Percentiles rank a stretch among this genome's conserved stretches.
These are phyloP conservation scores for Cystofilobasidium macerans DNA, from an alignment of 768 basidiomycete genomes.

Conservation along the genomic window DNA sequence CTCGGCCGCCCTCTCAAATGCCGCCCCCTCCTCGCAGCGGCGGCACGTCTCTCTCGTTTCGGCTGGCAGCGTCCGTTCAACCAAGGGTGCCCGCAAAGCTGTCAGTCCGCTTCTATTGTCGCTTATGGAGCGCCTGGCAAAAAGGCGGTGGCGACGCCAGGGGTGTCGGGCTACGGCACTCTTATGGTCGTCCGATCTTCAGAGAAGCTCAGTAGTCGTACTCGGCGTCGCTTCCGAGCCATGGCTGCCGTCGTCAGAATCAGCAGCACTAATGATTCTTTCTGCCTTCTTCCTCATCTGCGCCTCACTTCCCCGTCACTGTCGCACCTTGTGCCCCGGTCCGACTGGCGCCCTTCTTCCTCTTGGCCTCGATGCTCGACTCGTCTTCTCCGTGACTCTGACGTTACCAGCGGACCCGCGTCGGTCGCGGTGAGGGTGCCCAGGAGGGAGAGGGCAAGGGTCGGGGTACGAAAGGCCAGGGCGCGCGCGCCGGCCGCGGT, in stretches of 20 bases:
- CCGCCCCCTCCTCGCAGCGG: no score
- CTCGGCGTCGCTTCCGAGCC: no score
- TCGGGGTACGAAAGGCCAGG: slow-evolving; percentile 90
- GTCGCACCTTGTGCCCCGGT: no score
- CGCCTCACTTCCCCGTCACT: no score
- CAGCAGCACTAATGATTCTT: no score
- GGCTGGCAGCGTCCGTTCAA: not conserved
- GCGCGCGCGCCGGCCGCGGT: slow-evolving; percentile 77
- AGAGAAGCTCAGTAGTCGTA: no score
- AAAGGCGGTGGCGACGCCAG: no score
- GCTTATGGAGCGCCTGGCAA: no score
- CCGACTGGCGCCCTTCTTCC: not conserved
- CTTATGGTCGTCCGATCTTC: not conserved
- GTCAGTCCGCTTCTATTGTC: not conserved
- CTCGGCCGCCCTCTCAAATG: not conserved
- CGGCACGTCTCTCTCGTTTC: not conserved
- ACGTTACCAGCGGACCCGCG: slow-evolving; percentile 46
- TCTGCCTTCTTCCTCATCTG: no score
- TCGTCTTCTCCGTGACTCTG: slow-evolving; percentile 1
- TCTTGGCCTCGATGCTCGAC: not conserved
- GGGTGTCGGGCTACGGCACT: not conserved
- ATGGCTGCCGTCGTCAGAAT: no score
- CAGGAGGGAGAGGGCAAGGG: slow-evolving; percentile 85
- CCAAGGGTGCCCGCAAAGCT: slow-evolving; percentile 8
- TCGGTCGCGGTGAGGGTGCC: slow-evolving; percentile 86